Conservation (phyloP, 1,284 basidiomycete species). For the Cutaneotrichosporon curvatum region DNA sequence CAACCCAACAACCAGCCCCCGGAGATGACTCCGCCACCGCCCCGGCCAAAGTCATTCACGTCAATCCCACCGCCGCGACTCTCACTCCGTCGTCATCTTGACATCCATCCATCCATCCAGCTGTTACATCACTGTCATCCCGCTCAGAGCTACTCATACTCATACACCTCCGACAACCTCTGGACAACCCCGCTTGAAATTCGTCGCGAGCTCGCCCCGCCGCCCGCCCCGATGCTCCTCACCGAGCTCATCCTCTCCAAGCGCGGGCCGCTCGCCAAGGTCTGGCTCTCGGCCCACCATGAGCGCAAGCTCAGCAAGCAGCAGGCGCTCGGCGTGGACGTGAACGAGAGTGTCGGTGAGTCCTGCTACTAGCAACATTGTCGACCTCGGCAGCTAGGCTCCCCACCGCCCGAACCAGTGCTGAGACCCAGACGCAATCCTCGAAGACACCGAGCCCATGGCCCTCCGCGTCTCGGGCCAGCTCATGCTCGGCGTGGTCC, state of each 20-base stretch:
- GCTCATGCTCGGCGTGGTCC: constrained; percentile 86
- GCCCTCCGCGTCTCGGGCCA: constrained; percentile 91
- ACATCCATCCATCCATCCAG: background rate
- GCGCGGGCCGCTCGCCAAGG: constrained; percentile 86
- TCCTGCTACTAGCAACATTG: too few species aligned
- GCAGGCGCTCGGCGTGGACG: constrained; percentile 87
- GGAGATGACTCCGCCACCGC: background rate
- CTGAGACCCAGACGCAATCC: constrained; percentile 64
- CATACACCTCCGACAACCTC: too few species aligned
- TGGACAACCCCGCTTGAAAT: too few species aligned
- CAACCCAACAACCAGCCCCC: background rate
- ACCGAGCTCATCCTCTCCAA: constrained; percentile 88
- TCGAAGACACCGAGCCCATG: constrained; percentile 72
- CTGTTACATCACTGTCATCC: background rate
- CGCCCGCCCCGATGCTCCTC: constrained; percentile 67
- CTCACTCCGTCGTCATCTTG: background rate
- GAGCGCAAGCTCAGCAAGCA: constrained; percentile 95
- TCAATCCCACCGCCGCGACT: background rate
- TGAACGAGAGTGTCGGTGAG: constrained; percentile 84
- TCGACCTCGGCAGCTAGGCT: too few species aligned
- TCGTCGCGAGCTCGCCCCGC: too few species aligned
- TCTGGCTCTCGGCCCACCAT: constrained; percentile 99
- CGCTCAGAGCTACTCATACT: background rate
- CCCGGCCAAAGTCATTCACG: background rate
- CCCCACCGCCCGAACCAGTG: too few species aligned